Evolutionary conservation across 257 asterid species (phyloP), one percentile per base, ranked within the genome.

Genomic region (Scutellaria baicalensis): DNA sequence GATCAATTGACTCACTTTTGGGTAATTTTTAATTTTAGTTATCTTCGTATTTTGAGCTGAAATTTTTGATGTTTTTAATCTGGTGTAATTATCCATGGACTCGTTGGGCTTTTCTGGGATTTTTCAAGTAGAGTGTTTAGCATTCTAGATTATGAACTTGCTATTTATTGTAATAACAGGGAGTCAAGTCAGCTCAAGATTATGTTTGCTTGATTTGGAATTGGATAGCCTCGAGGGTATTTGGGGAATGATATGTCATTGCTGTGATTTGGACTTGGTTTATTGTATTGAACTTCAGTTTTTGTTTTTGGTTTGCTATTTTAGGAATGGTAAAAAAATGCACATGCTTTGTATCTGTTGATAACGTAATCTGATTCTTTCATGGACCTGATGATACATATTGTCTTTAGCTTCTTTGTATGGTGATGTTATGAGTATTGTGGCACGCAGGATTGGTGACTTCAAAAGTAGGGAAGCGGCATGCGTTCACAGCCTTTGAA

Each of bases 381-480:
- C 36, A 11, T 48, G 74, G 43, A 73, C 67, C 20, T 31, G 39
- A 59, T 44, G 27, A 36, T 33, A 51, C 55, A 13, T 74, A n/a
- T 72, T n/a, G 57, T 58, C 70, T 12, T 49, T 48, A 5, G 67
- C 36, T 60, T 61, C 65, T 68, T 27, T 56, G 23, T 48, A 23
- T 49, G 48, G 31, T 59, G 50, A 67, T 51, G 57, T 47, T 68
- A 56, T 69, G 50, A 65, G 51, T 57, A 68, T 69, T 69, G 52
- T 81, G 73, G 68, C 66, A 13, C 80, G 87, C 89, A 91, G 99
- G 97, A 74, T 89, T 94, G 99, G 97, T 94, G 75, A 85, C 91
- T 56, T 83, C 97, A 13, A 94, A 91, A 84, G 86, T 94, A 50
- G 99, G 99, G 62, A 94, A 94, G 69, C 91, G 97, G 55, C 99